phyloP scores from a whole-genome alignment of 441 rosid species.

The Sinapis alba region DNA sequence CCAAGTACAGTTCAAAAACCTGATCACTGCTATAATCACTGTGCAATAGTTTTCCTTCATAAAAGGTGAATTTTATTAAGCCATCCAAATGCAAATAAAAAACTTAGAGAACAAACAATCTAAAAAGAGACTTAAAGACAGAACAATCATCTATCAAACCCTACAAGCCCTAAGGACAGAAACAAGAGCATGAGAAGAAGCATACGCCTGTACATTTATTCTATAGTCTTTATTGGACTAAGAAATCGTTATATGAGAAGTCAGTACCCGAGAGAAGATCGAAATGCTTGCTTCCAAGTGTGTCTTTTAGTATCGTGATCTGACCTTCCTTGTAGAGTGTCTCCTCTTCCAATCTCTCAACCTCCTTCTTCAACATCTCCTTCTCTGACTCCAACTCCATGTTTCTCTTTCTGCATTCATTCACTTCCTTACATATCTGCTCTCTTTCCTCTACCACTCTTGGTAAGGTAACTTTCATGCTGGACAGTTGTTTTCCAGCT shows the following conservation, averaged over 20 bases:
- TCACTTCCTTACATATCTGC: slow-evolving; percentile 73
- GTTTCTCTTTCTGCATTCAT: slow-evolving; percentile 68
- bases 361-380: slow-evolving; percentile 64
- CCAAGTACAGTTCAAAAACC: background rate
- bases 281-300: slow-evolving; percentile 54
- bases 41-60: background rate
- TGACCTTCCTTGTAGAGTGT: slow-evolving; percentile 84
- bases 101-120: background rate
- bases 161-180: background rate
- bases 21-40: no score
- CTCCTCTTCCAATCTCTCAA: slow-evolving; percentile 74
- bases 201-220: slow-evolving; percentile 12
- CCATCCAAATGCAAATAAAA: slow-evolving; percentile 5
- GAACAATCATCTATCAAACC: slow-evolving; percentile 4
- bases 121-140: slow-evolving; percentile 1
- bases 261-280: slow-evolving; percentile 66
- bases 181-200: slow-evolving; percentile 1
- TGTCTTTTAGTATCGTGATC: slow-evolving; percentile 79
- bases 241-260: slow-evolving; percentile 33
- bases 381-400: slow-evolving; percentile 77
- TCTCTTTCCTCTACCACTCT: slow-evolving; percentile 83
- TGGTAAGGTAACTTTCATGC: slow-evolving; percentile 59
- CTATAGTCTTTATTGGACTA: slow-evolving; percentile 10
- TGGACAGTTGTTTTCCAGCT: slow-evolving; percentile 53
- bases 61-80: slow-evolving; percentile 16